Conservation (phyloP, 768 basidiomycete genomes). For the Russula lepida region DNA sequence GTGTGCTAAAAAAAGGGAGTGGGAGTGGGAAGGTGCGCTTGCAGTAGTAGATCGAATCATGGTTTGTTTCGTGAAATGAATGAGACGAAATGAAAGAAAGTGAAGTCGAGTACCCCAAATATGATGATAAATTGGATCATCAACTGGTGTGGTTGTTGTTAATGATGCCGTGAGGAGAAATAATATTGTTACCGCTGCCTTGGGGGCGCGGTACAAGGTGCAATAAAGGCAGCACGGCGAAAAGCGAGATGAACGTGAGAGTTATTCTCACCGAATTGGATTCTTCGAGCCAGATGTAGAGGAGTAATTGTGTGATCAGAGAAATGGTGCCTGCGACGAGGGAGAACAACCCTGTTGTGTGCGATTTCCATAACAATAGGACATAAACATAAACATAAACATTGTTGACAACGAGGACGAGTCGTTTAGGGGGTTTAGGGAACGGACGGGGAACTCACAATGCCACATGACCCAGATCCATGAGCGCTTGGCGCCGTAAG, state of each 20-base stretch:
- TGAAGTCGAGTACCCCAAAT: background rate
- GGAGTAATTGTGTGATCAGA: conserved; percentile 1
- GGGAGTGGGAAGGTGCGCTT: background rate
- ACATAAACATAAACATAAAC: background rate
- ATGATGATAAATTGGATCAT: background rate
- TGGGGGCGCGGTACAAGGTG: conserved; percentile 3
- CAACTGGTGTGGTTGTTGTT: background rate
- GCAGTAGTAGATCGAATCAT: background rate
- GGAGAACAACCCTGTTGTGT: conserved; percentile 15
- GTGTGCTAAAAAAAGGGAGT: background rate
- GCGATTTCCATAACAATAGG: too few species aligned
- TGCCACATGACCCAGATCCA: conserved; percentile 18
- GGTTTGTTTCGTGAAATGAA: background rate
- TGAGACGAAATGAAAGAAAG: background rate
- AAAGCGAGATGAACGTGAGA: conserved; percentile 7
- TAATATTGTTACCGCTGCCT: background rate
- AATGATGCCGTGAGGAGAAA: background rate
- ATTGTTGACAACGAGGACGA: background rate
- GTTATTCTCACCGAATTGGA: conserved; percentile 11
- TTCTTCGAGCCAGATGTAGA: conserved; percentile 16
- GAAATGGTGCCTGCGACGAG: conserved; percentile 2
- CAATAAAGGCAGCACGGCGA: conserved; percentile 6
- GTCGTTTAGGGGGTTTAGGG: background rate
- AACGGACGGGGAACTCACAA: conserved; percentile 3
- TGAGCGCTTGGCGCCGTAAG: conserved; percentile 13